Percentiles rank a stretch among this genome's conserved stretches.
phyloP scores from a whole-genome alignment of 2,329 filamentous ascomycete species.

The Stemphylium vesicarium region DNA sequence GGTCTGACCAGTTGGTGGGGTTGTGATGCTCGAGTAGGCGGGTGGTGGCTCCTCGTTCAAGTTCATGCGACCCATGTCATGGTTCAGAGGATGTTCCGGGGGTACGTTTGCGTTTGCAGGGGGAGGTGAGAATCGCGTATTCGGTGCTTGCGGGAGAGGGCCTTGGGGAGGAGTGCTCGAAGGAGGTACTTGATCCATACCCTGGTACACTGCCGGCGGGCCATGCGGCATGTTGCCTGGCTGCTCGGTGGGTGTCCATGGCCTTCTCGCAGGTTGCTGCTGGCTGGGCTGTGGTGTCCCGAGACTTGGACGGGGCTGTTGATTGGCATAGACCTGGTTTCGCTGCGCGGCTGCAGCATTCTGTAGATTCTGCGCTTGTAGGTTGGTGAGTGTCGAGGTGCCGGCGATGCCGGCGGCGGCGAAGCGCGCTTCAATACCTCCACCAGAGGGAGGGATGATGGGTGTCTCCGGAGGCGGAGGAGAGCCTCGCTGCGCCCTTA shows the following conservation, averaged over 20 bases:
- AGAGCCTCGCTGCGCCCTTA: constrained; percentile 87
- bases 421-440: constrained; percentile 89
- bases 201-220: constrained; percentile 90
- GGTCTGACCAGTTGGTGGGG: constrained; percentile 48
- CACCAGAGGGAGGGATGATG: constrained; percentile 74
- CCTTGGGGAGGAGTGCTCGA: constrained; percentile 51
- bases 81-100: constrained; percentile 74
- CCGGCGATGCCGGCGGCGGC: constrained; percentile 90
- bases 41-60: constrained; percentile 85
- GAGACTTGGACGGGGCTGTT: constrained; percentile 55
- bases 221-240: constrained; percentile 87
- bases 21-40: constrained; percentile 82
- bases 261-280: constrained; percentile 62
- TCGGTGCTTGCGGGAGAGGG: constrained; percentile 38
- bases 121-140: constrained; percentile 34
- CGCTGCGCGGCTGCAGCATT: constrained; percentile 84
- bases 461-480: constrained; percentile 95
- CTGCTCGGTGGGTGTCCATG: constrained; percentile 94
- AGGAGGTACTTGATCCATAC: constrained; percentile 69
- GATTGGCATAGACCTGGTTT: constrained; percentile 72
- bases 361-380: constrained; percentile 76
- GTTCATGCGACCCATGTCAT: constrained; percentile 84
- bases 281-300: constrained; percentile 53
- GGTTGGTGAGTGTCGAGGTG: constrained; percentile 77
- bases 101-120: constrained; percentile 28